Conservation (phyloP, 1,139 yeast genomes). For the Chernovozyma aurita region DNA sequence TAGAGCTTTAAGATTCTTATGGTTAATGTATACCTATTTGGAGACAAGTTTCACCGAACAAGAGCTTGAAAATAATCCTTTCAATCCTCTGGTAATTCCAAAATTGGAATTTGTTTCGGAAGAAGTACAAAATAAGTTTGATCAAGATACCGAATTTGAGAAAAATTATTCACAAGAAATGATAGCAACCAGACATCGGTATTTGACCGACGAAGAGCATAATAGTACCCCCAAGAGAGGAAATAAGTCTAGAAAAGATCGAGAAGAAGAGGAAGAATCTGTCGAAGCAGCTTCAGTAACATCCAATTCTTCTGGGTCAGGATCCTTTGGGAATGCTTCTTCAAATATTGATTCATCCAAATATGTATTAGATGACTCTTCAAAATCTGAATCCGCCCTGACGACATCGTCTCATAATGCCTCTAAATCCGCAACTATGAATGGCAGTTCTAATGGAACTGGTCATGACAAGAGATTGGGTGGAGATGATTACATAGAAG, state of each 20-base stretch:
- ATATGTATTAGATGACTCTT: background rate
- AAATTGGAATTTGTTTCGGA: conserved; percentile 35
- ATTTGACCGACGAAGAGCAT: conserved; percentile 47
- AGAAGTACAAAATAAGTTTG: conserved; percentile 42
- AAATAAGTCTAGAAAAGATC: conserved; percentile 26
- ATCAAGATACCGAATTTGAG: conserved; percentile 70
- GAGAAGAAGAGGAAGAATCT: conserved; percentile 16
- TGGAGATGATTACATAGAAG: background rate
- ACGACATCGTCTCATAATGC: background rate
- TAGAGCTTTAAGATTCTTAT: conserved; percentile 70
- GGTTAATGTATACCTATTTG: conserved; percentile 77
- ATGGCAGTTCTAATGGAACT: background rate
- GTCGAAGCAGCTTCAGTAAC: conserved; percentile 9
- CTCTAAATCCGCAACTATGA: background rate
- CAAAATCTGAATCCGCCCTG: background rate
- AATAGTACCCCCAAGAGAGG: conserved; percentile 31
- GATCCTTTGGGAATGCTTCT: background rate
- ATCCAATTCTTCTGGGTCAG: background rate
- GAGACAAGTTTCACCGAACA: conserved; percentile 63
- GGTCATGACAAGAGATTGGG: background rate
- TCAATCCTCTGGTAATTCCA: conserved; percentile 41
- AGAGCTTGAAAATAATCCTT: conserved; percentile 59
- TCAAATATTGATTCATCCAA: background rate
- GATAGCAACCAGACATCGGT: conserved; percentile 56
- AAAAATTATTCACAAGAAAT: conserved; percentile 66